phyloP scores from a whole-genome alignment of 768 basidiomycete genomes.

The Favolaschia claudopus region DNA sequence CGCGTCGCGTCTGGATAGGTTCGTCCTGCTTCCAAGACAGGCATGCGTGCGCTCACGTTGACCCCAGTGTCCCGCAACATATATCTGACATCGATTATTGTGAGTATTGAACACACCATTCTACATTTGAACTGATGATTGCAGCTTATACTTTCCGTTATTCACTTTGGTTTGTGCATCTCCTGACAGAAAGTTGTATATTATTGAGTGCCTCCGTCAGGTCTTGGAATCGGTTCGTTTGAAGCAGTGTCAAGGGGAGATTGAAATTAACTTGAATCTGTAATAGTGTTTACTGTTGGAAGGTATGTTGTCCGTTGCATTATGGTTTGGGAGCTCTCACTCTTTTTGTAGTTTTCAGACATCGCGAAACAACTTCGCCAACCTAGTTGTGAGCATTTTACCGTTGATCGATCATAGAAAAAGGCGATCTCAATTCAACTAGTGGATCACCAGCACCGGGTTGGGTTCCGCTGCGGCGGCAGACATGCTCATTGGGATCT shows the following conservation, averaged over 20 bases:
- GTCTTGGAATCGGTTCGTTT: slow-evolving; percentile 49
- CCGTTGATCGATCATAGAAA: slow-evolving; percentile 40
- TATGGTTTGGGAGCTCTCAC: neutral
- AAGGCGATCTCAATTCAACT: slow-evolving; percentile 52
- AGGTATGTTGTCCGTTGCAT: slow-evolving; percentile 39
- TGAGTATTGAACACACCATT: slow-evolving; percentile 36
- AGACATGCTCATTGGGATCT: slow-evolving; percentile 56
- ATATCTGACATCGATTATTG: slow-evolving; percentile 50
- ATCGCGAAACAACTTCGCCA: slow-evolving; percentile 40
- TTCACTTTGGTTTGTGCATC: slow-evolving; percentile 50
- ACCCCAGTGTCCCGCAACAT: slow-evolving; percentile 52
- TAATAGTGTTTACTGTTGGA: slow-evolving; percentile 59
- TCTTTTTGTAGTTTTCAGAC: slow-evolving; percentile 30
- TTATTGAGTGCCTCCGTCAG: slow-evolving; percentile 25
- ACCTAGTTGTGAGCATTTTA: slow-evolving; percentile 44
- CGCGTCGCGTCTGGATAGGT: slow-evolving; percentile 60
- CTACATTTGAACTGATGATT: neutral
- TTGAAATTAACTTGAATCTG: slow-evolving; percentile 4
- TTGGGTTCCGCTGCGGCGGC: slow-evolving; percentile 56
- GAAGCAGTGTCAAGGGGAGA: neutral
- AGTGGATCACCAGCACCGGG: slow-evolving; percentile 61
- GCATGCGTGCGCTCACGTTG: neutral
- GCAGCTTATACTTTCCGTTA: slow-evolving; percentile 46
- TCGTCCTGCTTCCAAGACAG: slow-evolving; percentile 3
- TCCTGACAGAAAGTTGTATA: neutral